These are phyloP conservation scores for Backusella psychrophila DNA, from an alignment of 192 early-diverging fungal genomes.

Conservation along the genomic window DNA sequence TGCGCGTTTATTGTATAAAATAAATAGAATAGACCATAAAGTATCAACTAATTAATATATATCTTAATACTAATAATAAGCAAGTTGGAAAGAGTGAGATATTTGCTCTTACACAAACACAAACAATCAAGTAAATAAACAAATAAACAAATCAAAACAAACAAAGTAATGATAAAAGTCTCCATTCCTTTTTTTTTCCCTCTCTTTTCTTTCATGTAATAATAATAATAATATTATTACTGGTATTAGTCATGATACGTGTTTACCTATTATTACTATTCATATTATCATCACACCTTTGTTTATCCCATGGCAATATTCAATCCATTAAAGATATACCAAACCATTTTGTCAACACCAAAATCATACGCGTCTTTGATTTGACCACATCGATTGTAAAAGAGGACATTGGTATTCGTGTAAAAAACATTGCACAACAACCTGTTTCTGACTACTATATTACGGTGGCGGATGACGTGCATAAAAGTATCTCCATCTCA, in stretches of 20 bases:
- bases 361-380: conserved; percentile 61
- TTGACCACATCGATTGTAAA: conserved; percentile 47
- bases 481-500: conserved; percentile 35
- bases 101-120: not conserved
- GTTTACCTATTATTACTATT: not conserved
- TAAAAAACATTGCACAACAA: conserved; percentile 40
- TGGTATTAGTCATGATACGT: too few species aligned
- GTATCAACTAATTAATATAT: too few species aligned
- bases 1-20: too few species aligned
- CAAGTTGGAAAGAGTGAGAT: too few species aligned
- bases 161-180: not conserved
- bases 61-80: too few species aligned
- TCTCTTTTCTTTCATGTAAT: not conserved
- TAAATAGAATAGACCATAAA: too few species aligned
- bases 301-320: not conserved
- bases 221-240: too few species aligned
- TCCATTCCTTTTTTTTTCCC: not conserved
- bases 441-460: conserved; percentile 44
- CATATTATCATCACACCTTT: not conserved
- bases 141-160: not conserved
- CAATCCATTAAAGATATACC: conserved; percentile 15
- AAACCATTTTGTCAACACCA: conserved; percentile 45
- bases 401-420: conserved; percentile 42
- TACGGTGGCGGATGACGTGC: conserved; percentile 29
- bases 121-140: too few species aligned